Conservation (phyloP, 116 monocot genomes). For the Thalassia testudinum region DNA sequence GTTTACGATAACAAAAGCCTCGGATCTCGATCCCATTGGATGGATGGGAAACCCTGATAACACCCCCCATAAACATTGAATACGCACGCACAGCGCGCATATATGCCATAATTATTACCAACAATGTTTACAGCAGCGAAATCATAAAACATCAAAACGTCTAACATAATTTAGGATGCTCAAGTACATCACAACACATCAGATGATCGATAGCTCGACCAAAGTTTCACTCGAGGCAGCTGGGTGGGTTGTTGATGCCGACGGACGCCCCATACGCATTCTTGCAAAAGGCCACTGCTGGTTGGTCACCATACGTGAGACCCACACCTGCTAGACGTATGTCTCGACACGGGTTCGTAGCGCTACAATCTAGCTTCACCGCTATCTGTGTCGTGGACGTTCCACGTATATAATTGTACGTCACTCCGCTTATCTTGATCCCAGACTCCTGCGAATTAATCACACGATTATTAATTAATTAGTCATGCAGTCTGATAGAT, state of each 20-base stretch:
- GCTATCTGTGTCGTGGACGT: slow-evolving; percentile 52
- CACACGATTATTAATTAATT: not conserved
- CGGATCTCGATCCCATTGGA: too few relatives aligned
- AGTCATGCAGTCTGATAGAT: too few relatives aligned
- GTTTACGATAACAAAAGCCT: too few relatives aligned
- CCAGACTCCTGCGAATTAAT: slow-evolving; percentile 24
- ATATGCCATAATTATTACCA: too few relatives aligned
- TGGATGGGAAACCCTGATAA: too few relatives aligned
- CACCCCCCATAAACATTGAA: too few relatives aligned
- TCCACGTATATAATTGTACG: slow-evolving; percentile 33
- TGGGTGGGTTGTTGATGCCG: slow-evolving; percentile 30
- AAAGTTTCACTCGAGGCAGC: slow-evolving; percentile 24
- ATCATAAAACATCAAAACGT: too few relatives aligned
- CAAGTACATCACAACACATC: too few relatives aligned
- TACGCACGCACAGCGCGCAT: too few relatives aligned
- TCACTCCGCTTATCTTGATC: slow-evolving; percentile 38
- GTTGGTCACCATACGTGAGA: slow-evolving; percentile 21
- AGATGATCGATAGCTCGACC: too few relatives aligned
- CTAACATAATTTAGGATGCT: too few relatives aligned
- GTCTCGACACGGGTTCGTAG: slow-evolving; percentile 37
- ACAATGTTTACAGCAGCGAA: too few relatives aligned
- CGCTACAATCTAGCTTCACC: slow-evolving; percentile 54
- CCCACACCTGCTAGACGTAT: slow-evolving; percentile 31
- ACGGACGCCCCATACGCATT: slow-evolving; percentile 19
- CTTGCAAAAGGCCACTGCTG: slow-evolving; percentile 20